Base-by-base conservation (phyloP, 176 grass and related monocot genomes). In the Carex parvula region DNA sequence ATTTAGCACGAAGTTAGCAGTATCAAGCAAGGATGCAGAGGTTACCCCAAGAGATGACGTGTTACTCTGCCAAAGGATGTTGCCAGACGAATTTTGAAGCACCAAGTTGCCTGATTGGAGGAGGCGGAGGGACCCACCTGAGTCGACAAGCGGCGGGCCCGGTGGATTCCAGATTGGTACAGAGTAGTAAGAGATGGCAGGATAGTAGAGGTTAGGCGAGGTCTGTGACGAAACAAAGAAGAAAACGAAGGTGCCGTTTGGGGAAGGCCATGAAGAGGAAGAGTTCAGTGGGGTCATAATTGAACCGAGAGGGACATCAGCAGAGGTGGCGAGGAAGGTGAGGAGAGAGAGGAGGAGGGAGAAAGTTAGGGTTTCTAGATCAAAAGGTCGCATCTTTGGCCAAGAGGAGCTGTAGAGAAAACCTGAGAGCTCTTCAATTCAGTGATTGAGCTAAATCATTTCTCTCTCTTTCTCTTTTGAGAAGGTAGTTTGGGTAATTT, bases 141-240 rank as follows among this genome's bases (percentile, higher is more conserved):
- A 99, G 87, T 95, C 91, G 8, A 99, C 87, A 35, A 26, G 86
- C 86, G 53, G 91, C 88, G 29, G 93, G 80, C 93, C 96, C 84
- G 77, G 94, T 32, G 39, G 85, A 66, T 70, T 91, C 84, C 60
- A 86, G 84, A 69, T 87, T 71, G 59, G 91, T 50, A 83, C 80
- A 16, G 58, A 65, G 11, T 62, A 83, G 91, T 90, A 99, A 76
- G 87, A 24, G 76, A 99, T 73, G 52, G 91, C 35, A 14, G 96
- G 92, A 55, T 95, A 82, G 84, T 83, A 92, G 77, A 90, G 96
- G 17, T 85, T 92, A 33, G 96, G 66, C 16, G 89, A 82, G 30
- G 79, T 21, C 5, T 87, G 5, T 9, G 93, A 87, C 17, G 93
- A n/a, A 39, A 88, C 39, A 88, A 99, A 95, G 89, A 85, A 79